A percentile compares a stretch with the other conserved stretches of the same genome.
phyloP scores from a whole-genome alignment of 164 flowering plant genomes.

The Dillenia suffruticosa region DNA sequence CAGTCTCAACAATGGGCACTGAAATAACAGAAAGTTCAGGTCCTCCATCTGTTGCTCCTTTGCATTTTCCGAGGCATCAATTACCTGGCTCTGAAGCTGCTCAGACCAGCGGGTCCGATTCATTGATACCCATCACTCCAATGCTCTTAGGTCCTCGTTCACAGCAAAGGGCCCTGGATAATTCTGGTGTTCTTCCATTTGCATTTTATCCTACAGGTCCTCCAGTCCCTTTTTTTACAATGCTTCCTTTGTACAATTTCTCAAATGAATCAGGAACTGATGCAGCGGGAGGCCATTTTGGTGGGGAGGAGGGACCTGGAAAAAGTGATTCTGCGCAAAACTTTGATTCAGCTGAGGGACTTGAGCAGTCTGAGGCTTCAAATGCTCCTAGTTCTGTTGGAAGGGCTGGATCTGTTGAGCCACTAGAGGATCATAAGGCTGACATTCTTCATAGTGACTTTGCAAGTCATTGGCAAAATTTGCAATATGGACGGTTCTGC shows the following conservation, averaged over 20 bases:
- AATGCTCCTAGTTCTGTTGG: slow-evolving; percentile 23
- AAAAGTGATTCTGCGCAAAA: slow-evolving; percentile 46
- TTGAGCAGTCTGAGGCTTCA: slow-evolving; percentile 41
- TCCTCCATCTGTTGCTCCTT: slow-evolving; percentile 24
- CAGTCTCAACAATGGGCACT: slow-evolving; percentile 22
- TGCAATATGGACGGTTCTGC: slow-evolving; percentile 82
- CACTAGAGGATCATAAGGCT: slow-evolving; percentile 42
- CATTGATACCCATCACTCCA: slow-evolving; percentile 60
- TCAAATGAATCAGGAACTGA: slow-evolving; percentile 54
- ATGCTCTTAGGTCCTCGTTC: slow-evolving; percentile 59
- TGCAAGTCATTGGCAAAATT: slow-evolving; percentile 77
- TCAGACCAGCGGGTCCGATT: slow-evolving; percentile 60
- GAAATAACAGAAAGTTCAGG: slow-evolving; percentile 42
- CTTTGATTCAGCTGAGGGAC: slow-evolving; percentile 37
- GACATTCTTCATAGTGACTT: slow-evolving; percentile 93
- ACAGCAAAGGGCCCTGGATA: slow-evolving; percentile 42
- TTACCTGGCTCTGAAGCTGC: slow-evolving; percentile 49
- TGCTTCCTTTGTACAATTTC: slow-evolving; percentile 69
- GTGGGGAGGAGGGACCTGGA: slow-evolving; percentile 45
- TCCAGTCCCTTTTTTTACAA: slow-evolving; percentile 77
- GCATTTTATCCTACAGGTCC: slow-evolving; percentile 91
- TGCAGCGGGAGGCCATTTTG: slow-evolving; percentile 41
- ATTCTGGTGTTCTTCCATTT: slow-evolving; percentile 44
- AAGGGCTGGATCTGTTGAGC: slow-evolving; percentile 32
- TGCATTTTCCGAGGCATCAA: slow-evolving; percentile 41